Conservation (phyloP, 75 land plant species). For the Isoetes taiwanensis region DNA sequence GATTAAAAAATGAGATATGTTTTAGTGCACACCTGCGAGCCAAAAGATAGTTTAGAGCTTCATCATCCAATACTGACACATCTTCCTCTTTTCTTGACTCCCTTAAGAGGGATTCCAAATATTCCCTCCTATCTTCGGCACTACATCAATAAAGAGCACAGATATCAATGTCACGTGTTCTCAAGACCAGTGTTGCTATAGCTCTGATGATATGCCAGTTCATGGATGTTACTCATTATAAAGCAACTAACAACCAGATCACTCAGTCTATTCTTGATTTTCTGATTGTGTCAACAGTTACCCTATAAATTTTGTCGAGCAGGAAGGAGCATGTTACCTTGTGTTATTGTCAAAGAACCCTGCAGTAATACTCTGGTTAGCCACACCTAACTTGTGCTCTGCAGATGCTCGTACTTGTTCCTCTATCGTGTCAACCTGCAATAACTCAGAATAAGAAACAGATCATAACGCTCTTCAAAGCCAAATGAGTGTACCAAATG, state of each 20-base stretch:
- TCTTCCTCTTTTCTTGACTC: constrained; percentile 94
- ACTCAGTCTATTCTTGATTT: no score
- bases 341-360: constrained; percentile 99
- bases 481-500: no score
- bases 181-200: no score
- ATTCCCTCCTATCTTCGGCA: constrained; percentile 97
- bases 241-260: no score
- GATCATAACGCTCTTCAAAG: no score
- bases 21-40: constrained; percentile 61
- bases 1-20: background rate
- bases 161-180: no score
- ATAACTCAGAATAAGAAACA: background rate
- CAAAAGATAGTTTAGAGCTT: constrained; percentile 76
- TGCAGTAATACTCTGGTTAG: constrained; percentile 99
- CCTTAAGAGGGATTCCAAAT: constrained; percentile 80
- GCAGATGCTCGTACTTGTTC: constrained; percentile 99
- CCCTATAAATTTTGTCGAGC: background rate
- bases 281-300: no score
- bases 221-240: no score
- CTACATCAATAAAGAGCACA: no score
- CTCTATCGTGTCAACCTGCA: constrained; percentile 77
- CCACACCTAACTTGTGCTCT: constrained; percentile 97
- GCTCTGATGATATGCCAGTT: no score
- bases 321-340: constrained; percentile 31
- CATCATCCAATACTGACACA: constrained; percentile 77